Base-by-base conservation (phyloP, 805 yeast species). In the Myxozyma neglecta region DNA sequence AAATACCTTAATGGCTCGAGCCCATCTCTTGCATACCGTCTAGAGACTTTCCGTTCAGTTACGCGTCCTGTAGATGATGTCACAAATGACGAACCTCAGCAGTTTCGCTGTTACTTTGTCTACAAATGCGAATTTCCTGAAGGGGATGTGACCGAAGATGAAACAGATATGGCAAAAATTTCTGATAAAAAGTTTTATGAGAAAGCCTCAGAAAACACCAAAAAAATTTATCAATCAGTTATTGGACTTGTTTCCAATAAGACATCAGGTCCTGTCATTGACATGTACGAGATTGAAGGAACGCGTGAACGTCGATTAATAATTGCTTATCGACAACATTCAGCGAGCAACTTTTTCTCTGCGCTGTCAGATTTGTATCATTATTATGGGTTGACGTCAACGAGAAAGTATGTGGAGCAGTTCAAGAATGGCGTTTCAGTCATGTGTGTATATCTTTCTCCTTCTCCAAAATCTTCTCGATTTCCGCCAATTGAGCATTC, bases 321-420 rank as follows among this genome's bases (percentile, higher is more conserved):
- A 53, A 88, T 94, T 70, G 98, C 96, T 50, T 93, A 83, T 78
- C 88, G 86, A 70, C 91, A 88, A 73, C 85, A 86, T 65, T 80
- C 96, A 32, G 87, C 97, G 11, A 87, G 94, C 51, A 87, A 90
- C 68, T 93, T 88, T 79, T 90, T 87, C 75, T 85, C 96, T 40
- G 96, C 97, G 20, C 81, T 93, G 64, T 83, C 90, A 54, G 88
- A 92, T 66, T 81, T 93, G 74, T 92, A 92, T 70, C 88, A 88
- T 73, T 94, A 90, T 80, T 93, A 93, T 77, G 88, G 90, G 65
- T 82, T 94, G 69, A 83, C 84, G 50, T 85, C 92, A 62, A 85
- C 94, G 54, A 85, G 97, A 75, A 91, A 91, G 77, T 94, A 92
- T 73, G 91, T 94, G 61, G 99, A 93, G 75, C 94, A 92, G 74